These are phyloP conservation scores for Suillus americanus DNA, from an alignment of 768 basidiomycete genomes.

Conservation along the genomic window DNA sequence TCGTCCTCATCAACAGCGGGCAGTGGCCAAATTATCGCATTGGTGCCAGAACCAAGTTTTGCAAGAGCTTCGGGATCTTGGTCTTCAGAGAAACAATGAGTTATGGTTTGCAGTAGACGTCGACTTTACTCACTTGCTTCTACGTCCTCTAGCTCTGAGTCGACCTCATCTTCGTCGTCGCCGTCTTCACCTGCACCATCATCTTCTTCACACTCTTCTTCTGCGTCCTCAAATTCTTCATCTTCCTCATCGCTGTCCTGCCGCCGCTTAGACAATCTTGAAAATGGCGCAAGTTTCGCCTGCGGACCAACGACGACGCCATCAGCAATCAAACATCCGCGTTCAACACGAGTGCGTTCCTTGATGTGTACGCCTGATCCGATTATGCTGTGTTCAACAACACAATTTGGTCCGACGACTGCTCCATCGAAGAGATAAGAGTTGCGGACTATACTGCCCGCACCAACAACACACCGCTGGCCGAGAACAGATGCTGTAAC, in stretches of 20 bases:
- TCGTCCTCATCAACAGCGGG: conserved; percentile 59
- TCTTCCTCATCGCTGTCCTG: conserved; percentile 30
- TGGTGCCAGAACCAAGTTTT: conserved; percentile 65
- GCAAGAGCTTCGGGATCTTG: conserved; percentile 44
- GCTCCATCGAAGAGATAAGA: conserved; percentile 86
- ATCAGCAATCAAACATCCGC: conserved; percentile 81
- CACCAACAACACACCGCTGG: conserved; percentile 68
- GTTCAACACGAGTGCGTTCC: conserved; percentile 62
- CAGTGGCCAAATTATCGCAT: conserved; percentile 83
- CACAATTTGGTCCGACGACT: conserved; percentile 64
- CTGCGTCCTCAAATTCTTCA: conserved; percentile 31
- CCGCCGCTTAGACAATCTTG: conserved; percentile 63
- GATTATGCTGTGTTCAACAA: conserved; percentile 78
- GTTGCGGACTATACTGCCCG: conserved; percentile 63
- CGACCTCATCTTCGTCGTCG: conserved; percentile 35
- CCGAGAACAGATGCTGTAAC: conserved; percentile 80
- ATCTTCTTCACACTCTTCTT: conserved; percentile 25
- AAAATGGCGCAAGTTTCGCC: conserved; percentile 65
- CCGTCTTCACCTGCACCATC: conserved; percentile 25
- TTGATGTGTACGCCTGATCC: conserved; percentile 75
- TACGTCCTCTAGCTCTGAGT: conserved; percentile 67
- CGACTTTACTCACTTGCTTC: conserved; percentile 54
- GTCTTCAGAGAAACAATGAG: conserved; percentile 32
- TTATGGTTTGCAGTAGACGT: not conserved
- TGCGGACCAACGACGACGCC: conserved; percentile 78